Evolutionary conservation across 2,329 filamentous ascomycete genomes (phyloP), one percentile per base, ranked within the genome.

Genomic region (Penicillium sumatraense): DNA sequence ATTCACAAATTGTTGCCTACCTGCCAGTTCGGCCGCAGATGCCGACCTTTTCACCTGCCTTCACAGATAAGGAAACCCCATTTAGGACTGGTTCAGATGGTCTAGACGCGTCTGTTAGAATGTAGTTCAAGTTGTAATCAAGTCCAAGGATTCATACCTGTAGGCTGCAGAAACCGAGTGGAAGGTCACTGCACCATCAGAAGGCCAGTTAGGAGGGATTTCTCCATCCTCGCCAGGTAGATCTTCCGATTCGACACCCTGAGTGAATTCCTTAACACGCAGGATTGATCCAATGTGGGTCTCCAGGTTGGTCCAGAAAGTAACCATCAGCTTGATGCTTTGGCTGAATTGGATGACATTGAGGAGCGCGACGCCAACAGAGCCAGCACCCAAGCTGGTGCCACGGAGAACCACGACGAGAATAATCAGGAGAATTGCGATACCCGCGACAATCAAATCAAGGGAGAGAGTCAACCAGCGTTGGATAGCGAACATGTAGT

Each of bases 261-360:
- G 72, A 1, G 74, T 76, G 57, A 85, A 85, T n/a, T 76, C 75
- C 64, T 81, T 82, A 57, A 86, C 76, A 20, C 84, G 76, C 4
- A 79, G 74, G 8, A 87, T 77, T 9, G 83, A 83, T 7, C 84
- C 84, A 41, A 87, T 78, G 33, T 80, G 78, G 0, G 83, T 86
- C 60, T 87, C 84, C 14, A 86, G 70, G 38, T 77, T 75, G 0
- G 83, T 86, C 83, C 83, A 86, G 42, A 76, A 78, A 16, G 74
- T 74, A 7, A 83, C 74, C n/a, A 83, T 67, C 9, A 79, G 66
- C 53, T 80, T 81, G 54, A 86, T 74, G 49, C 74, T 78, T 40
- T 80, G 74, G 40, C 79, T 83, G 67, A 86, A 83, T 20, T 77
- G 69, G 23, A 85, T 78, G 31, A 84, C 75, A 51, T 83, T 83